Conservation (phyloP, 371 early-diverging fungal genomes). For the Fennellomyces sp. region DNA sequence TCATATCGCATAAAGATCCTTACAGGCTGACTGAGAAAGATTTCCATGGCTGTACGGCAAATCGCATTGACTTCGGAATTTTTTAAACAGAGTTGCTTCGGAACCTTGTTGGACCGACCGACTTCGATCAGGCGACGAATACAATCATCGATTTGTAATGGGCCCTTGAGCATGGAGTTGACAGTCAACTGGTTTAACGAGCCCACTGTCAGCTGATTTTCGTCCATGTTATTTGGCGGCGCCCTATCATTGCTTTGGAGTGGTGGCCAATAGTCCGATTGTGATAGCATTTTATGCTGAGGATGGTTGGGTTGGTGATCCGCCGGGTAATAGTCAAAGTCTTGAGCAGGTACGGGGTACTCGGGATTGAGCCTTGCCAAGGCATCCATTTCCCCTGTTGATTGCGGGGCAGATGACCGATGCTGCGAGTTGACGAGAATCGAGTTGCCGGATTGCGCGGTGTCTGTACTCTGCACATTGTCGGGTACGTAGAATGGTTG, state of each 20-base stretch:
- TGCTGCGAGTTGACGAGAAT: slow-evolving; percentile 29
- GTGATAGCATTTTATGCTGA: slow-evolving; percentile 36
- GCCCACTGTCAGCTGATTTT: slow-evolving; percentile 30
- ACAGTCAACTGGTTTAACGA: slow-evolving; percentile 35
- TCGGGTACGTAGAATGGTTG: slow-evolving; percentile 10
- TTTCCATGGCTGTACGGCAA: slow-evolving; percentile 83
- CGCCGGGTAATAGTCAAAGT: too few relatives aligned
- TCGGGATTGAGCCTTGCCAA: slow-evolving; percentile 19
- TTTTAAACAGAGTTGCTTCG: slow-evolving; percentile 71
- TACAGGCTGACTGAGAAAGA: slow-evolving; percentile 90
- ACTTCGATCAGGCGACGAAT: slow-evolving; percentile 77
- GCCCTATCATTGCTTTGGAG: not conserved
- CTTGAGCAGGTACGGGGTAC: slow-evolving; percentile 6
- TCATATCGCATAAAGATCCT: too few relatives aligned
- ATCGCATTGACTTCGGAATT: slow-evolving; percentile 85
- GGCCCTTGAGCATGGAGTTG: slow-evolving; percentile 18
- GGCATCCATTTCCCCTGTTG: not conserved
- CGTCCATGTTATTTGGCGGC: slow-evolving; percentile 8
- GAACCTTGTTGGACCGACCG: slow-evolving; percentile 68
- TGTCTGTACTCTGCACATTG: slow-evolving; percentile 31
- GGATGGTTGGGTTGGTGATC: slow-evolving; percentile 22
- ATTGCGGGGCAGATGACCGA: not conserved
- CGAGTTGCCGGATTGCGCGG: slow-evolving; percentile 28
- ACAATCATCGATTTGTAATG: slow-evolving; percentile 78
- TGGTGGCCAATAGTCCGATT: slow-evolving; percentile 45